Evolutionary conservation across 2,329 filamentous ascomycete species (phyloP).

Genomic region (Penicillium sp.): DNA sequence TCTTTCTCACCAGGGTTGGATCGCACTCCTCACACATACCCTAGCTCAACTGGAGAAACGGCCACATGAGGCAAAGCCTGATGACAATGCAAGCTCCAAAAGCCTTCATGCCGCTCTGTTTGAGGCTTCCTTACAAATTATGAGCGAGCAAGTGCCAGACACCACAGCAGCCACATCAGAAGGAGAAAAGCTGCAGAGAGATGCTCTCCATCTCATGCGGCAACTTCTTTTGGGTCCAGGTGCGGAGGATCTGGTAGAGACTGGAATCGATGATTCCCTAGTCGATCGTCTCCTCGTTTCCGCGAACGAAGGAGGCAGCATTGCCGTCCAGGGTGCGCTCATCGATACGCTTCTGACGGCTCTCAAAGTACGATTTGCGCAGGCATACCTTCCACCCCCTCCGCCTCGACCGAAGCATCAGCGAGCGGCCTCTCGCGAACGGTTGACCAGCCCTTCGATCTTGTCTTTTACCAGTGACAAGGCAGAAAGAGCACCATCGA

Average conservation of each 20-base stretch:
- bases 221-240: constrained; percentile 45
- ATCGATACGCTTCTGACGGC: constrained; percentile 76
- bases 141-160: constrained; percentile 25
- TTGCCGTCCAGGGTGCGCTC: constrained; percentile 73
- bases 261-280: constrained; percentile 68
- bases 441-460: constrained; percentile 44
- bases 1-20: constrained; percentile 70
- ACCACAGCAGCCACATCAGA: constrained; percentile 48
- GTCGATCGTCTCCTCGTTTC: constrained; percentile 68
- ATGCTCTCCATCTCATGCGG: constrained; percentile 67
- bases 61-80: constrained; percentile 52
- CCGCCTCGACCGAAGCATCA: constrained; percentile 37
- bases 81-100: constrained; percentile 39
- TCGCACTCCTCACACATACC: constrained; percentile 65
- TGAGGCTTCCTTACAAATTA: constrained; percentile 33
- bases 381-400: constrained; percentile 38
- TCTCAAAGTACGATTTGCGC: constrained; percentile 62
- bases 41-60: constrained; percentile 53
- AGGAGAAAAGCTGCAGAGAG: constrained; percentile 69
- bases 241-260: constrained; percentile 41
- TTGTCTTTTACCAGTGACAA: constrained; percentile 51
- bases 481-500: constrained; percentile 39
- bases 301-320: constrained; percentile 60
- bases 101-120: constrained; percentile 40
- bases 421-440: constrained; percentile 43